A percentile compares a stretch with the other conserved stretches of the same genome.
These are phyloP conservation scores for Nidula microcarpa DNA, from an alignment of 768 basidiomycete genomes.

Conservation along the genomic window DNA sequence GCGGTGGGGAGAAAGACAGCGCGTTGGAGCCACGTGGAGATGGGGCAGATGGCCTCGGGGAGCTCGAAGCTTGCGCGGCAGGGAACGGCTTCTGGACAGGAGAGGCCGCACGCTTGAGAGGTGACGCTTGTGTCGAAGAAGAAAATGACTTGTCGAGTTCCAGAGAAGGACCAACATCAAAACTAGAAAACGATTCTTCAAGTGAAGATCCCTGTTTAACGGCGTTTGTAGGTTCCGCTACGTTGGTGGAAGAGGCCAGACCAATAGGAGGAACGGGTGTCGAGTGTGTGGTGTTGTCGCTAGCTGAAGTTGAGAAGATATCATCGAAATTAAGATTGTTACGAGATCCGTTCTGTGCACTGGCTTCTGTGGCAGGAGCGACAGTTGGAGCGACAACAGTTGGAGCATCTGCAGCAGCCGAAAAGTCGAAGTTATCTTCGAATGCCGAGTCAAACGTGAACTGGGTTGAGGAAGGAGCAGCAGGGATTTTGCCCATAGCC, in stretches of 20 bases:
- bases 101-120: slow-evolving; percentile 8
- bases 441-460: slow-evolving; percentile 66
- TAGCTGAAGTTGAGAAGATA: not conserved
- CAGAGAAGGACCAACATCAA: slow-evolving; percentile 33
- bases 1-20: slow-evolving; percentile 13
- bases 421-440: slow-evolving; percentile 63
- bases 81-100: slow-evolving; percentile 23
- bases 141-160: slow-evolving; percentile 36
- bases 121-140: slow-evolving; percentile 27
- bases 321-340: not conserved
- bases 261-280: slow-evolving; percentile 13
- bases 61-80: slow-evolving; percentile 28
- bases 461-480: slow-evolving; percentile 28
- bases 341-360: too few relatives aligned
- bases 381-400: slow-evolving; percentile 1
- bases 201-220: slow-evolving; percentile 18
- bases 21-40: slow-evolving; percentile 30
- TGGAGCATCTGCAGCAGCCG: slow-evolving; percentile 23
- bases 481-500: slow-evolving; percentile 54
- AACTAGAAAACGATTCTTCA: slow-evolving; percentile 57
- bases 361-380: not conserved
- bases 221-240: not conserved
- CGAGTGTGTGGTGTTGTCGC: not conserved
- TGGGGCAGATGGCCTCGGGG: slow-evolving; percentile 29
- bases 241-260: slow-evolving; percentile 2